These are phyloP conservation scores for Lophium mytilinum DNA, from an alignment of 495 filamentous ascomycete genomes.

Conservation along the genomic window DNA sequence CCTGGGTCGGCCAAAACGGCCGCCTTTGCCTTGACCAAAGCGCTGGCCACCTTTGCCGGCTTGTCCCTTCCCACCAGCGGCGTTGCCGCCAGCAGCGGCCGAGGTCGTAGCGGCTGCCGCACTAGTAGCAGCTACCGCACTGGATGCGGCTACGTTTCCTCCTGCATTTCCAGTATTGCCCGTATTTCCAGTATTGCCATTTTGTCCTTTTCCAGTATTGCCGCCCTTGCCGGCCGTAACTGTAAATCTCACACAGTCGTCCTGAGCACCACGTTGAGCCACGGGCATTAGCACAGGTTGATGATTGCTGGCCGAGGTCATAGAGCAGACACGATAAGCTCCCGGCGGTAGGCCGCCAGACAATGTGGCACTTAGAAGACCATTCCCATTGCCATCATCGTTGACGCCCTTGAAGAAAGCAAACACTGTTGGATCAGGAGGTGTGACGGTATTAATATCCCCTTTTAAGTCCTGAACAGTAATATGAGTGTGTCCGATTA, in stretches of 20 bases:
- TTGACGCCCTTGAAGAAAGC: constrained; percentile 75
- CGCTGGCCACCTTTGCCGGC: constrained; percentile 4
- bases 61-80: neutral
- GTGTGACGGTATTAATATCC: constrained; percentile 38
- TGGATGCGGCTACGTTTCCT: neutral
- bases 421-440: constrained; percentile 38
- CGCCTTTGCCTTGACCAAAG: neutral
- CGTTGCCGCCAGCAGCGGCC: neutral
- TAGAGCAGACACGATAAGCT: constrained; percentile 62
- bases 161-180: constrained; percentile 22
- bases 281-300: constrained; percentile 73
- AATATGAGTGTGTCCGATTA: constrained; percentile 66
- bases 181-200: constrained; percentile 25
- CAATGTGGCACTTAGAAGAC: constrained; percentile 47
- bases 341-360: constrained; percentile 57
- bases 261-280: constrained; percentile 63
- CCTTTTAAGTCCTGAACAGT: constrained; percentile 56
- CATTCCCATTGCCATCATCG: constrained; percentile 58
- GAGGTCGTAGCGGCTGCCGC: neutral
- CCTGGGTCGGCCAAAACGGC: neutral
- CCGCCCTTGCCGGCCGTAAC: constrained; percentile 15
- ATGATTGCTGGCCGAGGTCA: constrained; percentile 61
- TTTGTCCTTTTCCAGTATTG: constrained; percentile 8
- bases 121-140: neutral
- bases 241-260: constrained; percentile 64